Evolutionary conservation across 768 basidiomycete species (phyloP), one percentile per base, ranked within the genome.

Genomic region (Podaxis mareebaensis): DNA sequence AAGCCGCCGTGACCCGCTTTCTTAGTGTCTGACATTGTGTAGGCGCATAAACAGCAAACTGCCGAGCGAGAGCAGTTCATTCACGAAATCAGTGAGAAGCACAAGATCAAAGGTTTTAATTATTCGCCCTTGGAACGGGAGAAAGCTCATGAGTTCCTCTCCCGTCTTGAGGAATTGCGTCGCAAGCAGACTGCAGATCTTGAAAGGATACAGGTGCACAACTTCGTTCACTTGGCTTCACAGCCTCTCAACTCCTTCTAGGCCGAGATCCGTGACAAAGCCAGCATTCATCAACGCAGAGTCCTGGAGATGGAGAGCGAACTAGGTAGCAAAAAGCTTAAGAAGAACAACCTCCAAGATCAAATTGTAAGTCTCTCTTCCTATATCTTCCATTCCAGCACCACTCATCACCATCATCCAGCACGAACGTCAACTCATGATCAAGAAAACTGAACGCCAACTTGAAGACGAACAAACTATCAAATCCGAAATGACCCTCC

Each of bases 41-140:
- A 96, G 94, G 85, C 85, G 13, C 92, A 96, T 74, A 85, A 88
- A 58, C 78, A 83, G 52, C 87, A 90, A 26, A 75, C 95, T 42
- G 68, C 72, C 2, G 86, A 88, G 4, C 87, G 96, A 33, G 95
- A 96, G 72, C 79, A 81, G 13, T 77, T 89, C 24, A 88, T 98
- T 60, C 85, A 84, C 12, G 85, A 88, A 53, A 84, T 93, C 15
- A 83, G 87, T 55, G 78, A 85, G 39, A 86, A 86, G 66, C 79
- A 91, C 67, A 80, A 83, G 8, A 88, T 98, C 67, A 85, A 86
- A 55, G 93, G 92, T 0, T 95, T 85, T 71, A 86, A 85, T 58
- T 80, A 86, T 54, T 81, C 86, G 0, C 88, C 89, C 1, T 79
- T 95, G 39, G 89, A 89, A 55, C 82, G 86, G 44, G 84, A 86